phyloP scores from a whole-genome alignment of 23 red algal genomes.

The Chondrus crispus region DNA sequence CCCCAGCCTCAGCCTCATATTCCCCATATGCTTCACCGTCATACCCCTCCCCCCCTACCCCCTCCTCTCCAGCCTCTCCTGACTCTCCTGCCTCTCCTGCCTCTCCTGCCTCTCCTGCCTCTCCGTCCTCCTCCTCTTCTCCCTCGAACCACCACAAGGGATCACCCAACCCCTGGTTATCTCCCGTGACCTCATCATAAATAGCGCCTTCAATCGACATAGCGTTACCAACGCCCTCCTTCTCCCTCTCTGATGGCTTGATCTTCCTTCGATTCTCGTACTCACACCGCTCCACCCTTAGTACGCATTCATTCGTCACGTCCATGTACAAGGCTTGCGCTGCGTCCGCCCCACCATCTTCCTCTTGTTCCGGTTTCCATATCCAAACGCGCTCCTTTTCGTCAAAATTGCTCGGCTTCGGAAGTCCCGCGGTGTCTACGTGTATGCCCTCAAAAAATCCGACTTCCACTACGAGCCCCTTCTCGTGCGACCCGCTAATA shows the following conservation, averaged over 20 bases:
- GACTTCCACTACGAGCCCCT: conserved; percentile 38
- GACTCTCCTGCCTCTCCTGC: not conserved
- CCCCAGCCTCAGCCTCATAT: not conserved
- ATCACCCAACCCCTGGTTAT: conserved; percentile 57
- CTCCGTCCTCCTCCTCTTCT: conserved; percentile 20
- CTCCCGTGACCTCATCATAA: conserved; percentile 25
- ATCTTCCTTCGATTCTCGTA: conserved; percentile 30
- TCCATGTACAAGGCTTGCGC: conserved; percentile 49
- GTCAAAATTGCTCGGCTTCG: conserved; percentile 34
- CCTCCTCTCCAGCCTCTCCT: not conserved
- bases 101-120: not conserved
- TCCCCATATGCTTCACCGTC: not conserved
- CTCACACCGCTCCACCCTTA: not conserved
- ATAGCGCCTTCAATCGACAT: conserved; percentile 27
- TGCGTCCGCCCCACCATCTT: conserved; percentile 8
- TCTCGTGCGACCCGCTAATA: conserved; percentile 7
- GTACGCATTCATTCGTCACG: conserved; percentile 45
- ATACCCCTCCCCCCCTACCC: not conserved
- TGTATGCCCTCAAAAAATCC: conserved; percentile 61
- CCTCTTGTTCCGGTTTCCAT: conserved; percentile 51
- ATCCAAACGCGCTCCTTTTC: conserved; percentile 58
- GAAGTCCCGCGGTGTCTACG: conserved; percentile 30
- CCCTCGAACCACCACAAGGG: conserved; percentile 64
- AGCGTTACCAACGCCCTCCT: not conserved
- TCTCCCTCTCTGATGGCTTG: conserved; percentile 2